A percentile compares a stretch with the other conserved stretches of the same genome.
Conservation (phyloP, 2,329 filamentous ascomycete genomes). For the Aureobasidium pullulans region DNA sequence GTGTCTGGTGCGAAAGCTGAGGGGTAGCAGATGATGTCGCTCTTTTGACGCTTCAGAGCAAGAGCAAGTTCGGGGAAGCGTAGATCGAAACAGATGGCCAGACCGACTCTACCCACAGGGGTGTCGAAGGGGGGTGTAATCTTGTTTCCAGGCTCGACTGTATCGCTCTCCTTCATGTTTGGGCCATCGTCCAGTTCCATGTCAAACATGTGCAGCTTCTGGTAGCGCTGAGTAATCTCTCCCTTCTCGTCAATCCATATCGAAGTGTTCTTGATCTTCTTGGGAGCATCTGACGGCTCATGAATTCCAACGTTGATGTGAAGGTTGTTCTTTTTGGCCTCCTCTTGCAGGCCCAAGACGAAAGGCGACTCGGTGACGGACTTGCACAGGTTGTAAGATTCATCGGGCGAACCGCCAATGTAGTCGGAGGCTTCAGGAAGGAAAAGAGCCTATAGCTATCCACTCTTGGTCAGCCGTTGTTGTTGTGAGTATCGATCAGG, state of each 20-base stretch:
- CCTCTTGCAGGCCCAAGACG: slow-evolving; percentile 63
- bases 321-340: slow-evolving; percentile 56
- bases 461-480: slow-evolving; percentile 1
- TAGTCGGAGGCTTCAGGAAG: slow-evolving; percentile 90
- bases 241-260: slow-evolving; percentile 60
- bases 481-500: background rate
- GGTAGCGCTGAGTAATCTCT: slow-evolving; percentile 58
- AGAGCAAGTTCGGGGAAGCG: slow-evolving; percentile 58
- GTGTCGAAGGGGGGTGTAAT: slow-evolving; percentile 67
- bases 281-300: slow-evolving; percentile 52
- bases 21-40: slow-evolving; percentile 76
- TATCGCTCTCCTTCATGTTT: slow-evolving; percentile 55
- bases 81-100: slow-evolving; percentile 81
- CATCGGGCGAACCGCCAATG: slow-evolving; percentile 61
- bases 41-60: slow-evolving; percentile 56
- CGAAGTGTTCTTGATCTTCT: slow-evolving; percentile 55
- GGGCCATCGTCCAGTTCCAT: slow-evolving; percentile 56
- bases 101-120: slow-evolving; percentile 65
- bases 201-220: slow-evolving; percentile 90
- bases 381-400: slow-evolving; percentile 64
- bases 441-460: slow-evolving; percentile 60
- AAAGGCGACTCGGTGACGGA: slow-evolving; percentile 62
- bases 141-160: slow-evolving; percentile 58
- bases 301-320: slow-evolving; percentile 85
- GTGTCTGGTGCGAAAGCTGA: slow-evolving; percentile 87